Percentiles rank a stretch among this genome's conserved stretches.
phyloP scores from a whole-genome alignment of 306 rosid genomes.

The Sicyos edulis region DNA sequence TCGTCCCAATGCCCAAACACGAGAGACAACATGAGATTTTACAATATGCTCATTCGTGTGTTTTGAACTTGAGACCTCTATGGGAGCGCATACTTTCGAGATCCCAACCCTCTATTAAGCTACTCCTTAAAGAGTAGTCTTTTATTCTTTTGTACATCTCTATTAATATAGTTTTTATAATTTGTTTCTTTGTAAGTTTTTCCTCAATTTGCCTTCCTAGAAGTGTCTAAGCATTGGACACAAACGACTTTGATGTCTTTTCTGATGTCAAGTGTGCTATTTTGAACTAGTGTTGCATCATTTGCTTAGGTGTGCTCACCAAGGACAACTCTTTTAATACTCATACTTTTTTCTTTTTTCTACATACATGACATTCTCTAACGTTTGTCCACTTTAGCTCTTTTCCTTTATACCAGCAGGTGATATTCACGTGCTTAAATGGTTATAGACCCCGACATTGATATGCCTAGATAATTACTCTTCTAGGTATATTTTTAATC shows the following conservation, averaged over 20 bases:
- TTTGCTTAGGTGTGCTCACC: conserved; percentile 16
- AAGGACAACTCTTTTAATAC: conserved; percentile 4
- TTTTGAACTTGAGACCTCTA: too few species aligned
- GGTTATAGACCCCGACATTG: background rate
- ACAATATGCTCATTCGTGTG: too few species aligned
- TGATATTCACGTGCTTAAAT: background rate
- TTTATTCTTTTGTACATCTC: background rate
- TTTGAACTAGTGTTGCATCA: conserved; percentile 10
- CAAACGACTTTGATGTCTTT: conserved; percentile 5
- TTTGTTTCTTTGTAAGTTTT: background rate
- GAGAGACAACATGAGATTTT: too few species aligned
- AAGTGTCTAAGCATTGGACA: conserved; percentile 14
- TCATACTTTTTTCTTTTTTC: background rate
- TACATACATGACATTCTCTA: background rate
- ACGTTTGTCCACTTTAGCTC: conserved; percentile 12
- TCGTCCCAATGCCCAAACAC: too few species aligned
- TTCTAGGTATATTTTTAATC: conserved; percentile 10
- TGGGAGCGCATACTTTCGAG: too few species aligned
- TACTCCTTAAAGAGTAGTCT: too few species aligned
- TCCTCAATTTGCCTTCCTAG: background rate
- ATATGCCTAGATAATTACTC: conserved; percentile 3
- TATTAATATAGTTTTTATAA: background rate
- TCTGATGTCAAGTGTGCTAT: conserved; percentile 10
- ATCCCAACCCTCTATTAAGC: too few species aligned
- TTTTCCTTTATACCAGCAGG: conserved; percentile 11